These are phyloP conservation scores for Alopecurus myosuroides DNA, from an alignment of 176 grass and related monocot genomes.

Conservation along the genomic window DNA sequence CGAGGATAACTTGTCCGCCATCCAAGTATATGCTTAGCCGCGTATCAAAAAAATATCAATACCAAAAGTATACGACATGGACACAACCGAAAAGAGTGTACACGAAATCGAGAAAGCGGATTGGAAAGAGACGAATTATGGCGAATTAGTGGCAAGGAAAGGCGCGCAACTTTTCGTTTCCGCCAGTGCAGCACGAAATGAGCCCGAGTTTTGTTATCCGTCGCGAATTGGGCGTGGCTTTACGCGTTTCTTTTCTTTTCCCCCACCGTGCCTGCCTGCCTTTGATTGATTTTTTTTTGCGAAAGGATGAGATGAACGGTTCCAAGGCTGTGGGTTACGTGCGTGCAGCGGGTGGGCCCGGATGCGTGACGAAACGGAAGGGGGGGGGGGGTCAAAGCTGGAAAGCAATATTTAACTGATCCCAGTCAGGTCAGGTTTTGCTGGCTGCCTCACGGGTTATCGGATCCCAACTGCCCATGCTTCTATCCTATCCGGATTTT, in stretches of 20 bases:
- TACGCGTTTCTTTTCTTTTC: background rate
- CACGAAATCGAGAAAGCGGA: background rate
- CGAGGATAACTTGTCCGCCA: background rate
- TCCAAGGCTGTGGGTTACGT: background rate
- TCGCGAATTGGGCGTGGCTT: background rate
- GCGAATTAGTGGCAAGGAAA: conserved; percentile 1
- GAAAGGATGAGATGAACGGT: too few species aligned
- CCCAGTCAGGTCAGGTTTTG: background rate
- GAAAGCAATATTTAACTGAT: conserved; percentile 23
- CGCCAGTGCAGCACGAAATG: background rate
- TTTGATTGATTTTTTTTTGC: background rate
- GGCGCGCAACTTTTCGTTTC: conserved; percentile 10
- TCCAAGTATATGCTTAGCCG: background rate
- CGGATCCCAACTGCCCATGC: background rate
- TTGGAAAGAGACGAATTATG: background rate
- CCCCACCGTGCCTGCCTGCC: background rate
- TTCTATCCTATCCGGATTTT: background rate
- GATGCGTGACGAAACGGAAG: background rate
- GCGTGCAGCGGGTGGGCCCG: conserved; percentile 6
- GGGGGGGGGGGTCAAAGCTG: background rate
- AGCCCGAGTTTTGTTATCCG: background rate
- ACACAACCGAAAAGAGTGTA: background rate
- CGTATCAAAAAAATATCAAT: background rate
- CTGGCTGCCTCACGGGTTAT: background rate
- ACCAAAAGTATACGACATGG: background rate